Base-by-base conservation (phyloP, 306 rosid species). In the Dalbergia cultrata region DNA sequence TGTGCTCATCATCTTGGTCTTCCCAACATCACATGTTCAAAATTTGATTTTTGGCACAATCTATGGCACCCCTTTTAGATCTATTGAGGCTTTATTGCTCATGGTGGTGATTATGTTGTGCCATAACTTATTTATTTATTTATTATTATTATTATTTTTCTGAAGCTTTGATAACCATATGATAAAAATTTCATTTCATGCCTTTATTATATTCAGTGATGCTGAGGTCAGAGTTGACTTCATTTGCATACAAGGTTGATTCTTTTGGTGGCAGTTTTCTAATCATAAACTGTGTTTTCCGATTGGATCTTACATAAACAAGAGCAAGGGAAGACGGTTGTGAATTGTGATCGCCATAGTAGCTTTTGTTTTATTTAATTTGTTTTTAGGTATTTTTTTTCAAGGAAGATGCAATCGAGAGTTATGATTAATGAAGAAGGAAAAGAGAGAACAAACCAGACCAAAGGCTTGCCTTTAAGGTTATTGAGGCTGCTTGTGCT, bases 401-500 rank as follows among this genome's bases (percentile, higher is more conserved):
- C 45, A 1, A 76, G 70, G 80, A 83, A 83, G 87, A 93, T 95
- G 98, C 97, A 91, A 66, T 85, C 91, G 22, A 88, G 97, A 83
- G 97, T 60, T 69, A 78, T 77, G 82, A 79, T 90, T 22, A 22
- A 85, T 57, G 99, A 96, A 85, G 98, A 93, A 85, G 97, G 97
- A 62, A 90, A 89, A 72, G 93, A 90, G 62, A 84, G 97, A 77
- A 50, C 82, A 33, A 86, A 65, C 73, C 94, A 85, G 60, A 54
- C 85, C 9, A 93, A 89, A 86, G 88, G 94, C 10, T 78, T 91
- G 89, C 93, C 98, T 3, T n/a, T 88, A 2, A 74, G 93, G 73
- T 54, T 90, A 37, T 81, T 96, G 74, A 82, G 86, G 86, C 53
- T 90, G 18, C 81, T 96, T 79, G 85, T 89, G 18, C 44, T 88